These are phyloP conservation scores for Ceratocystis eucalypticola DNA, from an alignment of 2,329 filamentous ascomycete species.

Conservation along the genomic window DNA sequence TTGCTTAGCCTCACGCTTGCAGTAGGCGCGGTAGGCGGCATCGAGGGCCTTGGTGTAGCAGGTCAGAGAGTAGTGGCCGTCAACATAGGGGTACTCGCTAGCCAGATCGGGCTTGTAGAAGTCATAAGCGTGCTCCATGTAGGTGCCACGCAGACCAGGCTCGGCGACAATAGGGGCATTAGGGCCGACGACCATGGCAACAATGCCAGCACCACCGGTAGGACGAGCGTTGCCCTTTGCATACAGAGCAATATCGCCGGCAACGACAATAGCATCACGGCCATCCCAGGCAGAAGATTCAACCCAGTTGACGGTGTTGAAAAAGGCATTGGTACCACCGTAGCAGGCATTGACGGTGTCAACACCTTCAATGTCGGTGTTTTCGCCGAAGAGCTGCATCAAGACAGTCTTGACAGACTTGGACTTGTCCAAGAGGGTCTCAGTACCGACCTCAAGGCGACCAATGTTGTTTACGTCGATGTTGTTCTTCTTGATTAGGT, in stretches of 20 bases:
- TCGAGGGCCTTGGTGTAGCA: conserved; percentile 75
- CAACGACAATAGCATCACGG: conserved; percentile 64
- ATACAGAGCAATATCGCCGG: conserved; percentile 74
- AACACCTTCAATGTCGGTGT: conserved; percentile 72
- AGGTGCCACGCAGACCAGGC: conserved; percentile 64
- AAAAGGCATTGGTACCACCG: conserved; percentile 70
- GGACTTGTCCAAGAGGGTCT: conserved; percentile 78
- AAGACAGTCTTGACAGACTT: conserved; percentile 82
- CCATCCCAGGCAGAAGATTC: conserved; percentile 82
- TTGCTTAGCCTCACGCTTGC: conserved; percentile 52
- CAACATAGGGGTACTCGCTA: conserved; percentile 76
- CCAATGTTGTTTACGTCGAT: conserved; percentile 67
- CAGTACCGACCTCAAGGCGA: conserved; percentile 71
- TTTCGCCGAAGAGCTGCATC: conserved; percentile 75
- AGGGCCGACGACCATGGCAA: conserved; percentile 67
- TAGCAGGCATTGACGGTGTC: conserved; percentile 80
- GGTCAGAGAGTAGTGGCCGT: conserved; percentile 68
- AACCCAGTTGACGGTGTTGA: conserved; percentile 75
- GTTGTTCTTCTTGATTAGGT: conserved; percentile 69
- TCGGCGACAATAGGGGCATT: conserved; percentile 65
- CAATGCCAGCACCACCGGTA: conserved; percentile 65
- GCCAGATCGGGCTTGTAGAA: conserved; percentile 85
- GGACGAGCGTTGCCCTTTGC: conserved; percentile 71
- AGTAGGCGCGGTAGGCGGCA: conserved; percentile 68
- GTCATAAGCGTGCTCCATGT: conserved; percentile 75